A percentile compares a stretch with the other conserved stretches of the same genome.
Evolutionary conservation across 2,329 filamentous ascomycete species (phyloP).

Genomic region (Tolypocladium tropicale): DNA sequence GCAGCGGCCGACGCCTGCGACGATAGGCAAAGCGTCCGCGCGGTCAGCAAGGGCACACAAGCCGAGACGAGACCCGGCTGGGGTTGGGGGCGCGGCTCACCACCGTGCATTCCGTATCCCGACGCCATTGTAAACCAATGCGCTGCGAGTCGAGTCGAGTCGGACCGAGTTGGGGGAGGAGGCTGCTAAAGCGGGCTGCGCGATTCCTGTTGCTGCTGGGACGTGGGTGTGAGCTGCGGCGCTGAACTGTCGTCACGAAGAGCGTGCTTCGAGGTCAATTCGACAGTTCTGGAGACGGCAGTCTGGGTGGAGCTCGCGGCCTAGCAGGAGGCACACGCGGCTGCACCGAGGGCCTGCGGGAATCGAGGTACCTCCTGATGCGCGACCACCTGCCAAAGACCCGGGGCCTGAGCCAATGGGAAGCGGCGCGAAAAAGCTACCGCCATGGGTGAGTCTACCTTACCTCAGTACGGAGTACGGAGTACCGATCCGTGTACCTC

Average conservation of each 20-base stretch:
- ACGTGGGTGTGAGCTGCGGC: neutral
- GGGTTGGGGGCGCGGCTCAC: conserved; percentile 35
- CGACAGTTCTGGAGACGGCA: neutral
- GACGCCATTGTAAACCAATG: conserved; percentile 54
- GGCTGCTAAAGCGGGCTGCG: neutral
- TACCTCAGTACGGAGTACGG: too few species aligned
- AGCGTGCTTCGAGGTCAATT: neutral
- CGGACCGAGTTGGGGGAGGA: neutral
- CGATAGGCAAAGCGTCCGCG: conserved; percentile 1
- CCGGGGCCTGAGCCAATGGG: neutral
- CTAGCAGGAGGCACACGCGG: neutral
- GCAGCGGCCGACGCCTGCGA: conserved; percentile 61
- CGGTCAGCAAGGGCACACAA: neutral
- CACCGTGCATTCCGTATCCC: conserved; percentile 72
- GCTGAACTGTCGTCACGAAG: neutral
- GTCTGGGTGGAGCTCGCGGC: neutral
- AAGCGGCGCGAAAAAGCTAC: neutral
- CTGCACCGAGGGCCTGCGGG: neutral
- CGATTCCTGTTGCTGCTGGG: neutral
- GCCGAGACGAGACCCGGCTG: neutral
- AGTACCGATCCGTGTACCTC: neutral
- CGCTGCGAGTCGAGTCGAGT: neutral
- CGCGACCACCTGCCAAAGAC: neutral
- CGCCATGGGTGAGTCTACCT: conserved; percentile 6
- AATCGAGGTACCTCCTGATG: conserved; percentile 6